Evolutionary conservation across 345 rosid genomes (phyloP).

Genomic region (Microthlaspi erraticum): DNA sequence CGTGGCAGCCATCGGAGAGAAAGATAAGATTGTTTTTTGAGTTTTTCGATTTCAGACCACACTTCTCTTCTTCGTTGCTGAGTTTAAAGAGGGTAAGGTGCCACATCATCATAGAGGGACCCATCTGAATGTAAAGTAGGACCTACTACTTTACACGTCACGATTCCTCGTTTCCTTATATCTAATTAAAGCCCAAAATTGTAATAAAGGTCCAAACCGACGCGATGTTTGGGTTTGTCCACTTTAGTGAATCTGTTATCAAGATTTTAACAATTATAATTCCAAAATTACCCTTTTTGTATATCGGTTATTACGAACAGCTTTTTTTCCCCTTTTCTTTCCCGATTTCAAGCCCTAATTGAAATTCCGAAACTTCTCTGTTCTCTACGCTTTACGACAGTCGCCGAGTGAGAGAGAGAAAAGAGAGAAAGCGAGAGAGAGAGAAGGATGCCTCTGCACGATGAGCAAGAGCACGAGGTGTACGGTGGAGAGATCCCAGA

Average conservation of each 20-base stretch:
- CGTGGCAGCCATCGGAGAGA: slow-evolving; percentile 46
- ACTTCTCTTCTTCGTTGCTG: neutral
- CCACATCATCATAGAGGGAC: slow-evolving; percentile 6
- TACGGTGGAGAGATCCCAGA: slow-evolving; percentile 89
- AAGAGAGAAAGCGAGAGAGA: slow-evolving; percentile 2
- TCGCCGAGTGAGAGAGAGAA: slow-evolving; percentile 36
- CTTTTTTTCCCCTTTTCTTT: slow-evolving; percentile 12
- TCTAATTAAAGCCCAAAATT: slow-evolving; percentile 15
- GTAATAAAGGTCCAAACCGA: neutral
- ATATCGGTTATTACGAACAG: slow-evolving; percentile 16
- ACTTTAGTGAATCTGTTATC: neutral
- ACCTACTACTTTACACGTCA: slow-evolving; percentile 21
- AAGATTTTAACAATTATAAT: neutral
- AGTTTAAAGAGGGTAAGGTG: slow-evolving; percentile 8
- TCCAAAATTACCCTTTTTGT: slow-evolving; percentile 22
- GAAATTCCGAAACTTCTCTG: slow-evolving; percentile 29
- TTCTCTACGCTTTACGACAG: slow-evolving; percentile 30
- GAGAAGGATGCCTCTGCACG: slow-evolving; percentile 56
- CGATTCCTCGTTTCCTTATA: neutral
- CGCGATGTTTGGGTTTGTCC: slow-evolving; percentile 9
- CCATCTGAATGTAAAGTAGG: no score
- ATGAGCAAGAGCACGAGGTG: slow-evolving; percentile 84
- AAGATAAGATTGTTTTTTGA: slow-evolving; percentile 19
- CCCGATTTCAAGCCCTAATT: slow-evolving; percentile 37
- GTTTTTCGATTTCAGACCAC: slow-evolving; percentile 28